Evolutionary conservation across 306 rosid genomes (phyloP), one percentile per base, ranked within the genome.

Genomic region (Crotalaria pallida): DNA sequence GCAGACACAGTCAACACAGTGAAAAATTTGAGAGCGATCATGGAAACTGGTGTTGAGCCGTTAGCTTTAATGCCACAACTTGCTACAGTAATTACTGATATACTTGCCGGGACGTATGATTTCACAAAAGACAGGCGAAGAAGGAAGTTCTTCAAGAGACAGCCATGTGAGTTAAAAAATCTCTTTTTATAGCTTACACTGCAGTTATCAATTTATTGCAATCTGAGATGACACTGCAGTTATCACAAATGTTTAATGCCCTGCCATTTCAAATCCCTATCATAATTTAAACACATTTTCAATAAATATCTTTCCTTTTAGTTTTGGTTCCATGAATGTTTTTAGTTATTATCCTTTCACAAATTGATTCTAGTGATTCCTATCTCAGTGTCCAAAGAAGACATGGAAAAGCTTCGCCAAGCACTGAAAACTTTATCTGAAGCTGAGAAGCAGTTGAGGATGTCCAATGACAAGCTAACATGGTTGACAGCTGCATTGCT

Each of bases 401-500:
- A 95, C 69, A 91, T 95, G 99, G 99, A 95, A 74, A 95, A 86
- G 85, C 86, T 95, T 67, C 96, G 97, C 51, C 99, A 87, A 79
- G 99, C 99, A 75, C 84, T 95, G 79, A 95, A 82, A 84, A 87
- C 96, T 44, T 81, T 95, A 69, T 95, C 99, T 0, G 99, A 95
- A 81, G 96, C 97, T 64, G 99, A 95, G 80, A 95, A 95, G 80
- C 99, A 95, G 77, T 75, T 95, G 77, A 84, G 99, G 82, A 87
- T 78, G 87, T 91, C 99, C 49, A 95, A 89, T 79, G 99, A 95
- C 81, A 91, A 89, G 80, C 74, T 89, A 57, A 95, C 99, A 24
- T 95, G 99, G 99, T 77, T 95, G 62, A 95, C 99, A 31, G 97
- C 97, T 77, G 96, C 99, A 2, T 83, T 95, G 78, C 96, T 95